phyloP scores from a whole-genome alignment of 371 early-diverging fungal species.

The Catenaria anguillulae region DNA sequence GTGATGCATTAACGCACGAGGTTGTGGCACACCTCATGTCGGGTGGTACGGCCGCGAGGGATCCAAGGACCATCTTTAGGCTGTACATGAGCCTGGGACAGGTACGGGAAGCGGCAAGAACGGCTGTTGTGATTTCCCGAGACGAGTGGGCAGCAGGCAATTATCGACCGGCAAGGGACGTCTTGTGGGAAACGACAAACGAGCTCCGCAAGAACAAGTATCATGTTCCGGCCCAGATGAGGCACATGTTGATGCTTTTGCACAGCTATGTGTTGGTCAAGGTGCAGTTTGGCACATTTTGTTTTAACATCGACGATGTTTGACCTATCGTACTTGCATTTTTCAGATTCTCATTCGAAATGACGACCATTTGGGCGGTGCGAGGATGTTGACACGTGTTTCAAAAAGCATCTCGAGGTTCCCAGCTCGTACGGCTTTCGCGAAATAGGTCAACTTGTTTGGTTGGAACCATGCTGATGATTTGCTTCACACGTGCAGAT shows the following conservation, averaged over 20 bases:
- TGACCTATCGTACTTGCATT: not conserved
- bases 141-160: constrained; percentile 34
- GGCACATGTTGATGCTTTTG: constrained; percentile 32
- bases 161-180: constrained; percentile 31
- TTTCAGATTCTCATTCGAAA: constrained; percentile 21
- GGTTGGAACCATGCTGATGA: no score
- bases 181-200: constrained; percentile 26
- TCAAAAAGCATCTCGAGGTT: constrained; percentile 28
- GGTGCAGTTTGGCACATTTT: constrained; percentile 16
- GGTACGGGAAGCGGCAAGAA: constrained; percentile 31
- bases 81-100: constrained; percentile 34
- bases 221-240: constrained; percentile 28
- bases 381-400: constrained; percentile 33
- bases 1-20: constrained; percentile 29
- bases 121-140: constrained; percentile 32
- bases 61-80: constrained; percentile 25
- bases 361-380: constrained; percentile 26
- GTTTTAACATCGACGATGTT: not conserved
- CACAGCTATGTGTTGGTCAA: constrained; percentile 39
- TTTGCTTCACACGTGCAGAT: no score
- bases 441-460: no score
- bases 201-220: constrained; percentile 19
- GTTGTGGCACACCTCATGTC: constrained; percentile 33
- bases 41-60: not conserved
- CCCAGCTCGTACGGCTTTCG: constrained; percentile 18